A percentile compares a stretch with the other conserved stretches of the same genome.
Conservation (phyloP, 2,329 filamentous ascomycete genomes). For the Bipolaris sorokiniana region DNA sequence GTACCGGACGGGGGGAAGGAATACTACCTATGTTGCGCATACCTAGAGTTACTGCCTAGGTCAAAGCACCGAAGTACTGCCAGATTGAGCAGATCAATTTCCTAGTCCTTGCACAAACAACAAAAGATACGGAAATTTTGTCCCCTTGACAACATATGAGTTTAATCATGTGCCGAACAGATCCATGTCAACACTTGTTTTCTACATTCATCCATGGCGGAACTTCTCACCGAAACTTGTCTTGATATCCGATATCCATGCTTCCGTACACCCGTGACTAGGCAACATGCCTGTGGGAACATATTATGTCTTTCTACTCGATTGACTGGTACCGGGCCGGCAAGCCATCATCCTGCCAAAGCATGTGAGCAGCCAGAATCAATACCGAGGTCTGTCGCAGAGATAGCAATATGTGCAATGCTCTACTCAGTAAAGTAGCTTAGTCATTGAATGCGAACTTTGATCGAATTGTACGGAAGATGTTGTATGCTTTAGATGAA, state of each 20-base stretch:
- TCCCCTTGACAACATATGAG: not conserved
- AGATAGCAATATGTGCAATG: not conserved
- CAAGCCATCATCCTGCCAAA: slow-evolving; percentile 1
- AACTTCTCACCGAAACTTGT: not conserved
- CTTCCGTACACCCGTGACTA: not conserved
- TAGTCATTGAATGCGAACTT: not conserved
- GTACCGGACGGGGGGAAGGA: not conserved
- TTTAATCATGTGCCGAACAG: not conserved
- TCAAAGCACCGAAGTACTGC: not conserved
- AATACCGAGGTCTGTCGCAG: not conserved
- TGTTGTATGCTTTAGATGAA: not conserved
- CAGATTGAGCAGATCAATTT: slow-evolving; percentile 1
- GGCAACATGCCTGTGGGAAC: not conserved
- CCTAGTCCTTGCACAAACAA: not conserved
- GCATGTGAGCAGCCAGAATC: not conserved
- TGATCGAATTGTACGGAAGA: not conserved
- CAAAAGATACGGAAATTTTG: not conserved
- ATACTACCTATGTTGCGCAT: not conserved
- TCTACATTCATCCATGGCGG: not conserved
- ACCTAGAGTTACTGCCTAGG: not conserved
- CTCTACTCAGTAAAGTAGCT: not conserved
- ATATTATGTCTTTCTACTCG: not conserved
- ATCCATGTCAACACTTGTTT: not conserved
- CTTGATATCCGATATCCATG: not conserved
- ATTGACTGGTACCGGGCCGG: not conserved